Evolutionary conservation across 192 early-diverging fungal genomes (phyloP).

Genomic region (Kappamyces sp.): DNA sequence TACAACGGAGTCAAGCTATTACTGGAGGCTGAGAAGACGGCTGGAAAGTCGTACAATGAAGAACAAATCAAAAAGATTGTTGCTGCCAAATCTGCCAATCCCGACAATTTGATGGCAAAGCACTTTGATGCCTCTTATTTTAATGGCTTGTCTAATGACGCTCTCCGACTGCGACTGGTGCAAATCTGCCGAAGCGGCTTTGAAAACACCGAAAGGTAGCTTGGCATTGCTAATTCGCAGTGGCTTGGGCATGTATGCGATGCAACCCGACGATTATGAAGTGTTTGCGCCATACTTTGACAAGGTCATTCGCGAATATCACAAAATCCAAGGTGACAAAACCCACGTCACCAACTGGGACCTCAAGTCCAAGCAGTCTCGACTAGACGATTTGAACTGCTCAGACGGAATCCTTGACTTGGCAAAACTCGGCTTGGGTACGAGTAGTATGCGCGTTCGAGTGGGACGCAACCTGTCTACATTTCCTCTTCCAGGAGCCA

Average conservation of each 20-base stretch:
- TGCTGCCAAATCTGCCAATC: slow-evolving; percentile 3
- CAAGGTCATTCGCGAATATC: slow-evolving; percentile 11
- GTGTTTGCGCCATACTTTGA: slow-evolving; percentile 8
- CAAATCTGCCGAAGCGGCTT: slow-evolving; percentile 12
- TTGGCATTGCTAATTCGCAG: neutral
- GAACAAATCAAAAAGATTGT: neutral
- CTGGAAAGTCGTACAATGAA: neutral
- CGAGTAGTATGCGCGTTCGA: slow-evolving; percentile 11
- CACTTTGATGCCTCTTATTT: slow-evolving; percentile 7
- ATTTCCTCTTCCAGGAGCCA: slow-evolving; percentile 9
- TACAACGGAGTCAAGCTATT: neutral
- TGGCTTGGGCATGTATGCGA: slow-evolving; percentile 12
- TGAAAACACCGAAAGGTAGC: slow-evolving; percentile 1
- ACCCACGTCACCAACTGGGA: slow-evolving; percentile 11
- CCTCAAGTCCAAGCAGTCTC: neutral
- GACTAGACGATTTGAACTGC: neutral
- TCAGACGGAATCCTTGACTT: slow-evolving; percentile 9
- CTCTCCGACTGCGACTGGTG: neutral
- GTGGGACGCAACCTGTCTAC: neutral
- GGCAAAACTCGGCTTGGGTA: slow-evolving; percentile 11
- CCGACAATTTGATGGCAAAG: slow-evolving; percentile 17
- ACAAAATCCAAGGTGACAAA: slow-evolving; percentile 14
- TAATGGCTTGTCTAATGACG: slow-evolving; percentile 1
- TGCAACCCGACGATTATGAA: slow-evolving; percentile 17
- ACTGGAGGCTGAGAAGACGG: neutral